Evolutionary conservation across 2,329 filamentous ascomycete species (phyloP).

Genomic region (Aspergillus candidus): DNA sequence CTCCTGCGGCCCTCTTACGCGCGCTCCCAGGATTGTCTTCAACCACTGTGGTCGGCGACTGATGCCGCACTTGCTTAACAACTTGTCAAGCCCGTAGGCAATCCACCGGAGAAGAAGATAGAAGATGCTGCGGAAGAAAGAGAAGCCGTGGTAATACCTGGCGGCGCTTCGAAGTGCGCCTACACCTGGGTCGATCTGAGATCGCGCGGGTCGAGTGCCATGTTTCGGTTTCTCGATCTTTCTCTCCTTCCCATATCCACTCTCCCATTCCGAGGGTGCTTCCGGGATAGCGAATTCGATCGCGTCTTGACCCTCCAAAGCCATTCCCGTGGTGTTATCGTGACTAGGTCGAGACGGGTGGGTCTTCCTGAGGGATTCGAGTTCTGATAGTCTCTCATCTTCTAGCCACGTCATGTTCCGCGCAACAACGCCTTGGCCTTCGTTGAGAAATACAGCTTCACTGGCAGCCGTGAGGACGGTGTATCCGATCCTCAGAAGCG

Average conservation of each 20-base stretch:
- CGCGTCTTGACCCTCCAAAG: slow-evolving; percentile 28
- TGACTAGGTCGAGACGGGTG: slow-evolving; percentile 13
- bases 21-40: slow-evolving; percentile 28
- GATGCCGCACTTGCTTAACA: slow-evolving; percentile 56
- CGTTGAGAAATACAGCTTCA: slow-evolving; percentile 91
- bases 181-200: slow-evolving; percentile 49
- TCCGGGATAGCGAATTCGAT: slow-evolving; percentile 32
- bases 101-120: slow-evolving; percentile 56
- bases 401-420: slow-evolving; percentile 84
- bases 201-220: slow-evolving; percentile 30
- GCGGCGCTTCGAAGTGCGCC: slow-evolving; percentile 73
- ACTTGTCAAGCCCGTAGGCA: slow-evolving; percentile 49
- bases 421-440: slow-evolving; percentile 70
- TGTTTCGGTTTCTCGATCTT: slow-evolving; percentile 37
- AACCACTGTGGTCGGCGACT: slow-evolving; percentile 60
- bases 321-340: slow-evolving; percentile 11
- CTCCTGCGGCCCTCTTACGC: slow-evolving; percentile 13
- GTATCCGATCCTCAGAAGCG: slow-evolving; percentile 79
- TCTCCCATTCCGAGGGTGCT: slow-evolving; percentile 35
- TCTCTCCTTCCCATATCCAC: slow-evolving; percentile 42
- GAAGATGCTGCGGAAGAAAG: slow-evolving; percentile 70
- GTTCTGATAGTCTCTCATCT: slow-evolving; percentile 72
- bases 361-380: slow-evolving; percentile 49
- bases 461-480: slow-evolving; percentile 85
- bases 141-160: slow-evolving; percentile 66